Evolutionary conservation across 192 early-diverging fungal species (phyloP).

Genomic region (Mortierella antarctica): DNA sequence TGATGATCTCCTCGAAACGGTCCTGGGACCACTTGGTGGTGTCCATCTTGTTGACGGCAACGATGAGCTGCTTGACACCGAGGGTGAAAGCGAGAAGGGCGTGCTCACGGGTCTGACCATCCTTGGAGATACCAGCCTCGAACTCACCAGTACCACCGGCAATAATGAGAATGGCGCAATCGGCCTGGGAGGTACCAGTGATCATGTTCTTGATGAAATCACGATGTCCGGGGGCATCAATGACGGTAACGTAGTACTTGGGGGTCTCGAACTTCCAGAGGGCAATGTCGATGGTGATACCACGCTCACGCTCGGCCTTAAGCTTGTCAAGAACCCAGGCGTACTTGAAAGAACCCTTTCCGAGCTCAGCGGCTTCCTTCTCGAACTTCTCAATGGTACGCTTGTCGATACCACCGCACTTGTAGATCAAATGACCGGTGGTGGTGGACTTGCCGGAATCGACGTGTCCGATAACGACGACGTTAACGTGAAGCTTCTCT

Average conservation of each 20-base stretch:
- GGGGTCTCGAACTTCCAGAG: conserved; percentile 97
- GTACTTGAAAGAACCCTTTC: conserved; percentile 99
- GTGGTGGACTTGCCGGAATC: conserved; percentile 99
- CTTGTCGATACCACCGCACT: conserved; percentile 99
- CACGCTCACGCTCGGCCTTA: conserved; percentile 99
- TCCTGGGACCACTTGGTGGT: conserved; percentile 94
- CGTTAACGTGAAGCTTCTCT: conserved; percentile 93
- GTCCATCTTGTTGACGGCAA: conserved; percentile 99
- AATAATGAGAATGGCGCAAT: conserved; percentile 97
- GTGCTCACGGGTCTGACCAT: conserved; percentile 99
- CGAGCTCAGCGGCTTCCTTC: conserved; percentile 98
- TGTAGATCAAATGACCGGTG: conserved; percentile 99
- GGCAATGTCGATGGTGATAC: conserved; percentile 99
- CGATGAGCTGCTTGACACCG: conserved; percentile 98
- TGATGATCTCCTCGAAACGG: conserved; percentile 96
- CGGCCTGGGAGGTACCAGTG: conserved; percentile 98
- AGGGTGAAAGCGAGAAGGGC: conserved; percentile 97
- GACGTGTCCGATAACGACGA: conserved; percentile 99
- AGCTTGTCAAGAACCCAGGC: conserved; percentile 99
- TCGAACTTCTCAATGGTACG: conserved; percentile 99
- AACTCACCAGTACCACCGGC: conserved; percentile 88
- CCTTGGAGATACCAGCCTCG: conserved; percentile 99
- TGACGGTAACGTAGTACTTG: conserved; percentile 98
- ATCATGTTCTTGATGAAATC: conserved; percentile 99
- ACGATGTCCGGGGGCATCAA: conserved; percentile 99